These are phyloP conservation scores for Psilocybe mexicana DNA, from an alignment of 1,284 basidiomycete genomes.

Conservation along the genomic window DNA sequence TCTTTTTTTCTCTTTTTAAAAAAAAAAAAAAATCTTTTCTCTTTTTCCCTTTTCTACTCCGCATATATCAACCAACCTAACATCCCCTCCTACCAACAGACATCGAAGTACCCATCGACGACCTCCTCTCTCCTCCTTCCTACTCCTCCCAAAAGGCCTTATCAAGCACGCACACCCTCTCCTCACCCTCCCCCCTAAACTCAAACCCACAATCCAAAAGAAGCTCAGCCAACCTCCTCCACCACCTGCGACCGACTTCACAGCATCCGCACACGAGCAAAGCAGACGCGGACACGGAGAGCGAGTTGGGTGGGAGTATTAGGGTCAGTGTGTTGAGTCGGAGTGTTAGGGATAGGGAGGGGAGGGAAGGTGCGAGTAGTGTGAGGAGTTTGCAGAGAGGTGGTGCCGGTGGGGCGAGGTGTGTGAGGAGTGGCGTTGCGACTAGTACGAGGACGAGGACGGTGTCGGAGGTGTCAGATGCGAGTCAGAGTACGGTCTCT, in stretches of 20 bases:
- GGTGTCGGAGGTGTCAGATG: slow-evolving; percentile 10
- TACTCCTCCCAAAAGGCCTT: slow-evolving; percentile 20
- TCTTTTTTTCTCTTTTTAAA: neutral
- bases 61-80: neutral
- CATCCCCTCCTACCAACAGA: slow-evolving; percentile 46
- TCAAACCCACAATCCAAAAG: slow-evolving; percentile 1
- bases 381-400: slow-evolving; percentile 40
- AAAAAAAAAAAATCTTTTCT: neutral
- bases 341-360: slow-evolving; percentile 28
- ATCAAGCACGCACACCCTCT: slow-evolving; percentile 27
- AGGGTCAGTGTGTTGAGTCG: slow-evolving; percentile 59
- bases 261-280: slow-evolving; percentile 32
- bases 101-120: slow-evolving; percentile 76
- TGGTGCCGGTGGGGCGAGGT: neutral
- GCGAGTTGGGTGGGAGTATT: slow-evolving; percentile 37
- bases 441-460: slow-evolving; percentile 36
- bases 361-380: neutral
- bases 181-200: slow-evolving; percentile 3
- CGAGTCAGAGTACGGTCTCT: slow-evolving; percentile 21
- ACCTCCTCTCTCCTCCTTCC: slow-evolving; percentile 51
- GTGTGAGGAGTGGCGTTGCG: slow-evolving; percentile 20
- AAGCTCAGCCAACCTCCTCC: slow-evolving; percentile 15
- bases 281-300: slow-evolving; percentile 39
- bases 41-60: too few relatives aligned
- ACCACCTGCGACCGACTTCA: slow-evolving; percentile 27